Evolutionary conservation across 2,329 filamentous ascomycete species (phyloP).

Genomic region (Claviceps digitariae): DNA sequence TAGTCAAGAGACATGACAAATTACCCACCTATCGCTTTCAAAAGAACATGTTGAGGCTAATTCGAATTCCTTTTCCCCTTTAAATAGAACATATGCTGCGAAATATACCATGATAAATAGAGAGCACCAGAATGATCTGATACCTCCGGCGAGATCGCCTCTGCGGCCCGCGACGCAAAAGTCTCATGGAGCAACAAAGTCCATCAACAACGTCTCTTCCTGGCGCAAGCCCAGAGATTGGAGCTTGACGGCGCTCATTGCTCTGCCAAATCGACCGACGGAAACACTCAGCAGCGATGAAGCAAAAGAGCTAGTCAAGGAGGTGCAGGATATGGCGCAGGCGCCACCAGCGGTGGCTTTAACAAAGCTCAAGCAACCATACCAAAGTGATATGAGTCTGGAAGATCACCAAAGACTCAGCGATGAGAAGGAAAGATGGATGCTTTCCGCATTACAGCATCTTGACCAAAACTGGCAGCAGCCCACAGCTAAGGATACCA

Average conservation of each 20-base stretch:
- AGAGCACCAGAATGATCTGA: neutral
- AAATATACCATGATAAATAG: neutral
- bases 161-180: neutral
- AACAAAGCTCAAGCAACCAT: slow-evolving; percentile 7
- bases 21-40: too few relatives aligned
- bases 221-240: slow-evolving; percentile 4
- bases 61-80: neutral
- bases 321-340: slow-evolving; percentile 6
- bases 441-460: slow-evolving; percentile 42
- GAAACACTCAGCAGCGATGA: neutral
- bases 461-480: slow-evolving; percentile 20
- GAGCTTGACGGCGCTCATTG: neutral
- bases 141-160: slow-evolving; percentile 2
- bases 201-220: slow-evolving; percentile 1
- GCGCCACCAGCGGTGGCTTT: slow-evolving; percentile 8
- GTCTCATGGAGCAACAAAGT: neutral
- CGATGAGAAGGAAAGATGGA: slow-evolving; percentile 27
- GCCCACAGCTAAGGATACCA: neutral
- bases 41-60: neutral
- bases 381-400: neutral
- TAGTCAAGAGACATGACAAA: neutral
- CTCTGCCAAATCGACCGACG: neutral
- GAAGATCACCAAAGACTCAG: slow-evolving; percentile 13
- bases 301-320: neutral
- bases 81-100: neutral